Conservation (phyloP, 2,329 filamentous ascomycete species). For the Cercospora beticola region DNA sequence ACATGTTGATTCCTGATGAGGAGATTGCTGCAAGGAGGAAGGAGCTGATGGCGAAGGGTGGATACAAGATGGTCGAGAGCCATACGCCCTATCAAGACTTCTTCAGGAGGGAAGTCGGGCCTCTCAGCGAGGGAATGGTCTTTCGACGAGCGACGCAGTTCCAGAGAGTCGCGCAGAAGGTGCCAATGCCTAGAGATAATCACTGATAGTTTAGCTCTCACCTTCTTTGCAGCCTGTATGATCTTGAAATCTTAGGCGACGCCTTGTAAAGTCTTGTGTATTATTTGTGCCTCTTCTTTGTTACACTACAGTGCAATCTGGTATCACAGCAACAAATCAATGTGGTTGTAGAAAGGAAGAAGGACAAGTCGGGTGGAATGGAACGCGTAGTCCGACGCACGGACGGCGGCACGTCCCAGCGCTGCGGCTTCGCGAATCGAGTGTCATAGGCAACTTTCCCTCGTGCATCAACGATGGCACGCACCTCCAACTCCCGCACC, state of each 20-base stretch:
- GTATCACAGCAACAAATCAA: not conserved
- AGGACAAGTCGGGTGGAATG: not conserved
- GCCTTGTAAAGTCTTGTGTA: not conserved
- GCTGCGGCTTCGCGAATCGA: constrained; percentile 12
- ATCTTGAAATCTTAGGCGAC: not conserved
- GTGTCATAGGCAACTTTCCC: constrained; percentile 11
- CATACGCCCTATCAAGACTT: constrained; percentile 37
- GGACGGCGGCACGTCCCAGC: not conserved
- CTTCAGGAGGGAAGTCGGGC: constrained; percentile 34
- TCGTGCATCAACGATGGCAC: constrained; percentile 20
- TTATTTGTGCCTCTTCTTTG: not conserved
- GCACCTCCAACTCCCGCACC: constrained; percentile 9
- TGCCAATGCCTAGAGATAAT: constrained; percentile 32
- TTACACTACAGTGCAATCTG: not conserved
- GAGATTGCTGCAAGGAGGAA: constrained; percentile 45
- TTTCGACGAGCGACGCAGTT: constrained; percentile 31
- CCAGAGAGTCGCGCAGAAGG: constrained; percentile 33
- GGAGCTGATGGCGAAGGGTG: constrained; percentile 31
- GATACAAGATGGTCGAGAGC: constrained; percentile 30
- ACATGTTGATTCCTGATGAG: constrained; percentile 47
- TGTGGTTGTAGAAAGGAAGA: not conserved
- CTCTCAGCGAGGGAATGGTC: constrained; percentile 37
- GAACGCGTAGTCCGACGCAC: not conserved
- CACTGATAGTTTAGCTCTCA: constrained; percentile 22
- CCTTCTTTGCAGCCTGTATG: not conserved